These are phyloP conservation scores for Podospora didyma DNA, from an alignment of 495 filamentous ascomycete genomes.

Conservation along the genomic window DNA sequence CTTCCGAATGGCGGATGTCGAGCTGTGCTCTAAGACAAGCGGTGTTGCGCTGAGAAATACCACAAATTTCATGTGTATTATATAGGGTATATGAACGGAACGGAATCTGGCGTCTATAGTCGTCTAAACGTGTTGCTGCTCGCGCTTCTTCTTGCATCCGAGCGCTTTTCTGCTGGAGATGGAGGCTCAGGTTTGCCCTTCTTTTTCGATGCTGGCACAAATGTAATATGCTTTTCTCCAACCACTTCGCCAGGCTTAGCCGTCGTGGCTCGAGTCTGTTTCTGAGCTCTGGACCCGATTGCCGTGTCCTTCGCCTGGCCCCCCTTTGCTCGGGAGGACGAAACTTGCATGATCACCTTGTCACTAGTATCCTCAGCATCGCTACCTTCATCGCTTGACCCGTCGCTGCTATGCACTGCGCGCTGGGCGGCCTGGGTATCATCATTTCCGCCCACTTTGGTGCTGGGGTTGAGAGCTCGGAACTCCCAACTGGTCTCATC, in stretches of 20 bases:
- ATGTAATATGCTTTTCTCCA: slow-evolving; percentile 84
- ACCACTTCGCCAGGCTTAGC: slow-evolving; percentile 53
- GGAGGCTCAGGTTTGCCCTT: slow-evolving; percentile 38
- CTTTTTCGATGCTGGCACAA: slow-evolving; percentile 62
- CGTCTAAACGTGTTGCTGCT: slow-evolving; percentile 67
- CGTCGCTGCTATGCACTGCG: slow-evolving; percentile 19
- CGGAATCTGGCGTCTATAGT: slow-evolving; percentile 41
- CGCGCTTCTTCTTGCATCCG: slow-evolving; percentile 61
- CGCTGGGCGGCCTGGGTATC: slow-evolving; percentile 3
- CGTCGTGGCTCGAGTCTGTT: slow-evolving; percentile 41
- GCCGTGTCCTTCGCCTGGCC: slow-evolving; percentile 55
- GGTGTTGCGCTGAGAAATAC: slow-evolving; percentile 11
- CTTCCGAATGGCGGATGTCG: not conserved
- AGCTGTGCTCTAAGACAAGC: slow-evolving; percentile 9
- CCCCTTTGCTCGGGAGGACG: slow-evolving; percentile 57
- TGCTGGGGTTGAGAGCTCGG: slow-evolving; percentile 81
- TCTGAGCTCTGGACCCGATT: slow-evolving; percentile 65
- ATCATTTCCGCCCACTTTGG: slow-evolving; percentile 29
- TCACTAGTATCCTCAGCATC: slow-evolving; percentile 39
- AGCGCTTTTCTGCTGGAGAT: slow-evolving; percentile 34
- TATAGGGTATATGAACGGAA: slow-evolving; percentile 18
- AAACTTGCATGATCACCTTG: slow-evolving; percentile 63
- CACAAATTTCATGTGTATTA: slow-evolving; percentile 23
- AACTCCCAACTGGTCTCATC: slow-evolving; percentile 90
- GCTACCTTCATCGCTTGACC: slow-evolving; percentile 27